A percentile compares a stretch with the other conserved stretches of the same genome.
These are phyloP conservation scores for Lagerstroemia speciosa DNA, from an alignment of 345 rosid genomes.

Conservation along the genomic window DNA sequence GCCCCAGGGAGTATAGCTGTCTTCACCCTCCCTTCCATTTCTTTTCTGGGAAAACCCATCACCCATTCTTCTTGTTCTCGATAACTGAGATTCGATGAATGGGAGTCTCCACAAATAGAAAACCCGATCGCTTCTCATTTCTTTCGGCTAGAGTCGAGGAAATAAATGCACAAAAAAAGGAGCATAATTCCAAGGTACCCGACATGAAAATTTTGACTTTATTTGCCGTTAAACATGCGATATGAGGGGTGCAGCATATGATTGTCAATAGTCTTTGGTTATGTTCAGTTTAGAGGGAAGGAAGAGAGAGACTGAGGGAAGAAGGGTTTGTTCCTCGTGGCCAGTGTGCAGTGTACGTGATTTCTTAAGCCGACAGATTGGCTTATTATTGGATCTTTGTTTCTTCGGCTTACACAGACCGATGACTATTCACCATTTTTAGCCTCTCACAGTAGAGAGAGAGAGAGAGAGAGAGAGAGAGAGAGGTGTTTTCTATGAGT, in stretches of 20 bases:
- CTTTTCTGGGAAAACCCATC: not conserved
- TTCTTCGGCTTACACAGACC: constrained; percentile 7
- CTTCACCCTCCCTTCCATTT: not conserved
- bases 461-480: constrained; percentile 5
- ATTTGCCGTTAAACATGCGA: not conserved
- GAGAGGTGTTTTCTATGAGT: not conserved
- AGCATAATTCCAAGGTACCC: not conserved
- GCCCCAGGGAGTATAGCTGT: not conserved
- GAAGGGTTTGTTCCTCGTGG: constrained; percentile 6
- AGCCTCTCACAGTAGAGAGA: not conserved
- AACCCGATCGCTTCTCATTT: not conserved
- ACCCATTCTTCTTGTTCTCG: not conserved
- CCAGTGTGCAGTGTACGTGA: constrained; percentile 5
- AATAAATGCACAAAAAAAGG: not conserved
- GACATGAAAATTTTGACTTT: not conserved
- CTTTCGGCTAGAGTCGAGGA: not conserved
- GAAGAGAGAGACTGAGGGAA: not conserved
- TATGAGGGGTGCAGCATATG: not conserved
- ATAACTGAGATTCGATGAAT: not conserved
- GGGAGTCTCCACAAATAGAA: not conserved
- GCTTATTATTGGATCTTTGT: constrained; percentile 10
- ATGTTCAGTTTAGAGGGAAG: not conserved
- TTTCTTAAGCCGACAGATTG: constrained; percentile 5
- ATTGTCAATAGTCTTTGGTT: not conserved
- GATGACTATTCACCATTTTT: constrained; percentile 9